Evolutionary conservation across 129 eudicot species (phyloP).

Genomic region (Artemisia tridentata): DNA sequence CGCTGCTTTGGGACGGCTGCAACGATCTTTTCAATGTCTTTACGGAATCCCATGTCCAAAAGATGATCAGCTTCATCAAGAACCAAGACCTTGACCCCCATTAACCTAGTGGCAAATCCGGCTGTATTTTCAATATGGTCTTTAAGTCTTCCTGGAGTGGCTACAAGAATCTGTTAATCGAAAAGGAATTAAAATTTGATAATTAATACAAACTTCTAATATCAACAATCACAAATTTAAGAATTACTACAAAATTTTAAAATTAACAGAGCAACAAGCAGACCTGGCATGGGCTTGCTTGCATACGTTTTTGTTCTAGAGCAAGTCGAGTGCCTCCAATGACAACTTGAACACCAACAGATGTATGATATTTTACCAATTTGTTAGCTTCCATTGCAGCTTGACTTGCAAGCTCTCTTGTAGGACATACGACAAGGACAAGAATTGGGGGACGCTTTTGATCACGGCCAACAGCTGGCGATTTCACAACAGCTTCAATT

Average conservation of each 20-base stretch:
- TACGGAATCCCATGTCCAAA: constrained; percentile 97
- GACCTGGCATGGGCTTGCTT: constrained; percentile 95
- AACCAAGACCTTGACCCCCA: constrained; percentile 92
- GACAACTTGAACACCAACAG: constrained; percentile 95
- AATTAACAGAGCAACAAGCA: constrained; percentile 14
- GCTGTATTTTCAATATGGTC: constrained; percentile 96
- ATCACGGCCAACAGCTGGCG: constrained; percentile 60
- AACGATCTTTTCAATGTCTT: constrained; percentile 79
- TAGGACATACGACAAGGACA: constrained; percentile 91
- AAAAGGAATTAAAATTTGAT: too few relatives aligned
- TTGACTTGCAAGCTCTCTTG: constrained; percentile 97
- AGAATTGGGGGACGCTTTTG: constrained; percentile 77
- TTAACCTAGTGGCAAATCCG: constrained; percentile 91
- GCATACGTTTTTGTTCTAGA: constrained; percentile 92
- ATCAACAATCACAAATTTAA: too few relatives aligned
- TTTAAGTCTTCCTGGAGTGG: constrained; percentile 97
- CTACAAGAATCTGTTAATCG: constrained; percentile 71
- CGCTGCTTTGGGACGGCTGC: constrained; percentile 95
- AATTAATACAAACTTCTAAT: too few relatives aligned
- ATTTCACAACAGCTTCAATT: constrained; percentile 69
- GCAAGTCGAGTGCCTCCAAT: constrained; percentile 94
- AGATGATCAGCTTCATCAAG: constrained; percentile 99
- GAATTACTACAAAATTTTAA: too few relatives aligned
- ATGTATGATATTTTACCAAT: constrained; percentile 81
- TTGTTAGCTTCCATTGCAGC: constrained; percentile 93